Evolutionary conservation across 768 basidiomycete genomes (phyloP).

Genomic region (Calocera viscosa): DNA sequence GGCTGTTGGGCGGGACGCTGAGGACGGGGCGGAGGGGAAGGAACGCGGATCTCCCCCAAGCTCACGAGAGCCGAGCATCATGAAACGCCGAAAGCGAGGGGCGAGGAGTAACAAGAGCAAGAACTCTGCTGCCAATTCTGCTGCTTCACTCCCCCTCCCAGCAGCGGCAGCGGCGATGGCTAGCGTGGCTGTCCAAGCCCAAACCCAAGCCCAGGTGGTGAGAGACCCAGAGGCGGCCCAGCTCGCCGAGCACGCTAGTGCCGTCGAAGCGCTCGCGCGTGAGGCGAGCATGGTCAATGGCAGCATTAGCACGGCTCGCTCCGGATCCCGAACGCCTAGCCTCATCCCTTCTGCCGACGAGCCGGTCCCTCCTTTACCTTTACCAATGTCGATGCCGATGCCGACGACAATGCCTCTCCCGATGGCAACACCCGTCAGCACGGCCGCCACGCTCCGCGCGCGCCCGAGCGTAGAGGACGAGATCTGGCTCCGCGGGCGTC

Average conservation of each 20-base stretch:
- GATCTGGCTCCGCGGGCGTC: neutral
- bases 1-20: constrained; percentile 4
- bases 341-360: neutral
- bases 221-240: neutral
- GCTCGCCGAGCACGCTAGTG: neutral
- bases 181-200: no score
- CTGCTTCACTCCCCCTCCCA: neutral
- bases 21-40: constrained; percentile 3
- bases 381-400: neutral
- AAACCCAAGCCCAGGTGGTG: neutral
- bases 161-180: neutral
- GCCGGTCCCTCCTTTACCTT: neutral
- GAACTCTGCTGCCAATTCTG: neutral
- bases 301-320: neutral
- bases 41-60: neutral
- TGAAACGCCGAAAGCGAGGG: constrained; percentile 16
- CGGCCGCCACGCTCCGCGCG: neutral
- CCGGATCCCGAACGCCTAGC: neutral
- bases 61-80: neutral
- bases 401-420: neutral
- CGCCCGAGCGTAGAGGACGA: neutral
- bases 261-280: neutral
- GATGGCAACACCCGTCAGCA: neutral
- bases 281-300: neutral
- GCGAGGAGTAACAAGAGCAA: constrained; percentile 16